These are phyloP conservation scores for Keithomyces neogunnii DNA, from an alignment of 2,329 filamentous ascomycete genomes.

Conservation along the genomic window DNA sequence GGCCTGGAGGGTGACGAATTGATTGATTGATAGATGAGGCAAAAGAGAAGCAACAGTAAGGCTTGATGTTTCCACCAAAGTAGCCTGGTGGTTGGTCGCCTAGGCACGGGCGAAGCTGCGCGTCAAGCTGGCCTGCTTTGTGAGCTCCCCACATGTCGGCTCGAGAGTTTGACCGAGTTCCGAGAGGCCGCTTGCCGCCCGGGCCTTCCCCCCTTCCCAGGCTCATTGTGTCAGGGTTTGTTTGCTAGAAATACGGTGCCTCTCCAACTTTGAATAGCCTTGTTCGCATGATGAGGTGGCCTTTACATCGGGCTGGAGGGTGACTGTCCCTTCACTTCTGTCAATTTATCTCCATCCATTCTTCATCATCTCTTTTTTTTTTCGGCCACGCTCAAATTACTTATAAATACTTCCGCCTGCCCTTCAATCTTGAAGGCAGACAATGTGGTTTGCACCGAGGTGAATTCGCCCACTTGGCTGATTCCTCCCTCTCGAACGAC, in stretches of 20 bases:
- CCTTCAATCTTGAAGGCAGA: conserved; percentile 1
- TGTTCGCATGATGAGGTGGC: conserved; percentile 20
- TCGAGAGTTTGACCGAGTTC: conserved; percentile 18
- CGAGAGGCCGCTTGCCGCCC: conserved; percentile 1
- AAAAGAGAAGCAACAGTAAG: conserved; percentile 19
- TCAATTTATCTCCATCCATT: conserved; percentile 8
- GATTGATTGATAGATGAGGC: conserved; percentile 3
- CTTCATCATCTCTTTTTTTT: not conserved
- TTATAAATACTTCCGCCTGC: not conserved
- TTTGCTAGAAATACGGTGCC: conserved; percentile 1
- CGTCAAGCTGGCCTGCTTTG: conserved; percentile 22
- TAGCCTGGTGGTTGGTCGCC: conserved; percentile 11
- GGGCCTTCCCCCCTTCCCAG: not conserved
- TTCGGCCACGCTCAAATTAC: not conserved
- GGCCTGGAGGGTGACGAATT: conserved; percentile 7
- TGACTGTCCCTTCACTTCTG: conserved; percentile 11
- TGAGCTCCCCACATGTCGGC: conserved; percentile 11
- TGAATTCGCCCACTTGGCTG: conserved; percentile 2
- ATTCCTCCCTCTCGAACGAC: not conserved
- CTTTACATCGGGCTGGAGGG: conserved; percentile 16
- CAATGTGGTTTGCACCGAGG: conserved; percentile 3
- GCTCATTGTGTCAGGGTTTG: not conserved
- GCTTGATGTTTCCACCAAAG: conserved; percentile 23
- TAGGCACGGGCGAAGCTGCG: conserved; percentile 29
- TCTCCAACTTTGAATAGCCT: not conserved